Conservation (phyloP, 257 asterid species). For the Cordia subcordata region DNA sequence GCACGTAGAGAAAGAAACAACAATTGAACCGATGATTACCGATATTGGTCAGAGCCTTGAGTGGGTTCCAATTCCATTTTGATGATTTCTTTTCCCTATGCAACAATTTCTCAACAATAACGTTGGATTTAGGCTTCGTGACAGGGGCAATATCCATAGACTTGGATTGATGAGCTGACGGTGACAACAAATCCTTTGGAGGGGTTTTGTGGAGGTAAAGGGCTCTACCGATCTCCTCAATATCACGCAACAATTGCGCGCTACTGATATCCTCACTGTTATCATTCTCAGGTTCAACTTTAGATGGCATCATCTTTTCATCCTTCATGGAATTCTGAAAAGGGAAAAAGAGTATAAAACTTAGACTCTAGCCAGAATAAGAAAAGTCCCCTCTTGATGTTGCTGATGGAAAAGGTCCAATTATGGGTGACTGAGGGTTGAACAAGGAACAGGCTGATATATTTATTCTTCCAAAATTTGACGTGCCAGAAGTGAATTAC, state of each 20-base stretch:
- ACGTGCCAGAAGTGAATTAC: background rate
- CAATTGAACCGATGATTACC: constrained; percentile 53
- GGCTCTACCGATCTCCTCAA: constrained; percentile 77
- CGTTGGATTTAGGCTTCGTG: constrained; percentile 25
- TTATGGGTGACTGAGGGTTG: too few species aligned
- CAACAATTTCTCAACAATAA: constrained; percentile 20
- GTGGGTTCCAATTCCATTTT: constrained; percentile 82
- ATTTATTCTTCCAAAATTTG: background rate
- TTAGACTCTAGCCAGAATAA: background rate
- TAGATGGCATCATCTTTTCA: constrained; percentile 29
- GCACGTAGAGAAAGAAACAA: constrained; percentile 76
- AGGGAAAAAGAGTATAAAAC: too few species aligned
- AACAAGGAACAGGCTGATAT: too few species aligned
- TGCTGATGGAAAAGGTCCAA: too few species aligned
- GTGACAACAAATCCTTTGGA: constrained; percentile 34
- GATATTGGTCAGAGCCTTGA: constrained; percentile 60
- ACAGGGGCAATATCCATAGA: constrained; percentile 22
- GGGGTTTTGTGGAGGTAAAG: constrained; percentile 55
- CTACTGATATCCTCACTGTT: constrained; percentile 37
- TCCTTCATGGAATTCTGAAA: constrained; percentile 13
- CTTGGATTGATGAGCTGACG: constrained; percentile 18
- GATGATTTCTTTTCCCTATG: constrained; percentile 61
- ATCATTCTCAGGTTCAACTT: constrained; percentile 22
- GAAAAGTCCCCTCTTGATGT: background rate
- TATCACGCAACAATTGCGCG: constrained; percentile 62